Conservation (phyloP, 306 rosid genomes). For the Cyclanthera cordifolia region DNA sequence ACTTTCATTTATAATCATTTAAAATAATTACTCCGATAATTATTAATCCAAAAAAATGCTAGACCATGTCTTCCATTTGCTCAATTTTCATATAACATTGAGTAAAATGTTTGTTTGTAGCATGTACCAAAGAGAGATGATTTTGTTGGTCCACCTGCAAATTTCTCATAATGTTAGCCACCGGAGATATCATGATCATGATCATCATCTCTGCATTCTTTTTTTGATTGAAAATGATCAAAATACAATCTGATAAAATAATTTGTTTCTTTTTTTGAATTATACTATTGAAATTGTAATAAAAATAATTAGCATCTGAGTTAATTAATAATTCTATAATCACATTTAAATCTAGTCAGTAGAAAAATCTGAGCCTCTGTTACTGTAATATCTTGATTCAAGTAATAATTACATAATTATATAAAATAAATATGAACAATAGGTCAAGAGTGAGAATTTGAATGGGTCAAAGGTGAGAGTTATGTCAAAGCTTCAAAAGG, state of each 20-base stretch:
- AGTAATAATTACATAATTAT: neutral
- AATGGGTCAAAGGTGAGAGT: conserved; percentile 4
- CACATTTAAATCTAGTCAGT: neutral
- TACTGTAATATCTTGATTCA: neutral
- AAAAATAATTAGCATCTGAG: neutral
- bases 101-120: neutral
- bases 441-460: neutral
- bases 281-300: too few relatives aligned
- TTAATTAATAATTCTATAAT: neutral
- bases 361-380: neutral
- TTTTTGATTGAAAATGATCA: neutral
- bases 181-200: neutral
- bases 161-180: conserved; percentile 1
- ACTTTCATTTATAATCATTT: too few relatives aligned
- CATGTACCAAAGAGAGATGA: neutral
- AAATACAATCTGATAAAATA: neutral
- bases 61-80: neutral
- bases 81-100: neutral
- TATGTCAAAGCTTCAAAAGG: neutral
- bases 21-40: too few relatives aligned
- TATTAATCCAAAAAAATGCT: neutral
- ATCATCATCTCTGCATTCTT: neutral
- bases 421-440: neutral
- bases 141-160: conserved; percentile 7
- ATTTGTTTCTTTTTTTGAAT: too few relatives aligned